Base-by-base conservation (phyloP, 805 yeast species). In the Brettanomyces custersianus region DNA sequence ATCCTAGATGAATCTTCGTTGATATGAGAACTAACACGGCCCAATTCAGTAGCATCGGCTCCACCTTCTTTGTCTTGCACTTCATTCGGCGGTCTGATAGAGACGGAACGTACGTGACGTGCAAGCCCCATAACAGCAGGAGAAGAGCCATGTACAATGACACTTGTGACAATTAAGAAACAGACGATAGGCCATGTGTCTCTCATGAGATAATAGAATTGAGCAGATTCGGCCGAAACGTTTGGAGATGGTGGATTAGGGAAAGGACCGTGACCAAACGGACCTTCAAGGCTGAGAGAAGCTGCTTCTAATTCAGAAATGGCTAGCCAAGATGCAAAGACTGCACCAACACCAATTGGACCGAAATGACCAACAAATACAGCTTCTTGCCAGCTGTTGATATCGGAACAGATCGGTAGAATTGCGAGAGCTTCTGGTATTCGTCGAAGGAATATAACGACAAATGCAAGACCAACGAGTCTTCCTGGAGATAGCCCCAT, bases 341-440 rank as follows among this genome's bases (percentile, higher is more conserved):
- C 45, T 4, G 59, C 59, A 25, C 57, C 55, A 16, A 54, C 59
- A 16, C 85, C 86, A 49, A 79, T 76, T 6, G 86, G 86, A 20
- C 86, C 86, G 48, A 79, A 78, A 57, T 74, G 83, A 32, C 85
- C 85, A 41, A 77, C 72, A 49, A 78, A 74, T 4, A 77, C 46
- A 1, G 83, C 83, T 49, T 79, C 85, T 48, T 74, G 65, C 73
- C 79, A 69, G 18, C 70, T 62, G 35, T 66, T 65, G 33, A 79
- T 65, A 41, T 74, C 79, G 1, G 82, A 79, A 19, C 72, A 70
- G 17, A 74, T 46, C 1, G 73, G 77, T 49, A 75, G 73, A 21
- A 73, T 57, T 1, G 66, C 65, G 24, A 77, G 43, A n/a, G 70
- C 73, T 0, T 74, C 74, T 1, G 79, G 79, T 4, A 72, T 52